phyloP scores from a whole-genome alignment of 257 asterid genomes.

The Schizonepeta tenuifolia region DNA sequence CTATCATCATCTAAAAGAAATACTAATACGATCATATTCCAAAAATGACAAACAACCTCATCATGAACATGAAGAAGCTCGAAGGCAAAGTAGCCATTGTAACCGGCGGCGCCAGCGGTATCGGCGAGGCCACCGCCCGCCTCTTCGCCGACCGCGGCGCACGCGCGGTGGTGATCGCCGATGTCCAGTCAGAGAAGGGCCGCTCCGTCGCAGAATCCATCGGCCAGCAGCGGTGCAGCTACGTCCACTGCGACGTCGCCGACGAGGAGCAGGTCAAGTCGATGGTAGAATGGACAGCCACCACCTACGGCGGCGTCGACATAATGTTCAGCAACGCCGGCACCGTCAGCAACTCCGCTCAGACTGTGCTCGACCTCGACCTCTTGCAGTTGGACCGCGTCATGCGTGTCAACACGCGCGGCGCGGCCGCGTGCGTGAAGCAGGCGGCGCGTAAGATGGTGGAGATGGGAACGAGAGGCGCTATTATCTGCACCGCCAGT shows the following conservation, averaged over 20 bases:
- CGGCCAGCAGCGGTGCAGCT: constrained; percentile 43
- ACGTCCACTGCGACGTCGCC: constrained; percentile 61
- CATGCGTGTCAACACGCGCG: constrained; percentile 41
- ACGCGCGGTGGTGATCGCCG: constrained; percentile 54
- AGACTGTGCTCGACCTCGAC: constrained; percentile 47
- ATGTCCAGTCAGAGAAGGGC: constrained; percentile 50
- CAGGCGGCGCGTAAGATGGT: constrained; percentile 40
- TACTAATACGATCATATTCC: too few relatives aligned
- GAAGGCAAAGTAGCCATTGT: constrained; percentile 50
- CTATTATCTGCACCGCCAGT: constrained; percentile 48
- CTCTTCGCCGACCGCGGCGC: constrained; percentile 65
- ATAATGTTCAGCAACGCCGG: neutral
- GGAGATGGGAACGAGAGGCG: constrained; percentile 28
- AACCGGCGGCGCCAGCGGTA: constrained; percentile 43
- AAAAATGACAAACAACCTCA: neutral
- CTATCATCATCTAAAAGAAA: too few relatives aligned
- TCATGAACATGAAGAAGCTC: neutral
- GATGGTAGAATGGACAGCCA: constrained; percentile 43
- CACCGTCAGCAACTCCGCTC: constrained; percentile 16
- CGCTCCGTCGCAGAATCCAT: constrained; percentile 46
- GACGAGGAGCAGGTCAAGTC: constrained; percentile 53
- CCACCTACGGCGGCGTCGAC: constrained; percentile 37
- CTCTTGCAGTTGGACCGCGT: constrained; percentile 28
- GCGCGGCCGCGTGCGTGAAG: constrained; percentile 41
- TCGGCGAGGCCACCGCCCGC: constrained; percentile 36